Evolutionary conservation across 2,329 filamentous ascomycete species (phyloP).

Genomic region (Monosporascus sp.): DNA sequence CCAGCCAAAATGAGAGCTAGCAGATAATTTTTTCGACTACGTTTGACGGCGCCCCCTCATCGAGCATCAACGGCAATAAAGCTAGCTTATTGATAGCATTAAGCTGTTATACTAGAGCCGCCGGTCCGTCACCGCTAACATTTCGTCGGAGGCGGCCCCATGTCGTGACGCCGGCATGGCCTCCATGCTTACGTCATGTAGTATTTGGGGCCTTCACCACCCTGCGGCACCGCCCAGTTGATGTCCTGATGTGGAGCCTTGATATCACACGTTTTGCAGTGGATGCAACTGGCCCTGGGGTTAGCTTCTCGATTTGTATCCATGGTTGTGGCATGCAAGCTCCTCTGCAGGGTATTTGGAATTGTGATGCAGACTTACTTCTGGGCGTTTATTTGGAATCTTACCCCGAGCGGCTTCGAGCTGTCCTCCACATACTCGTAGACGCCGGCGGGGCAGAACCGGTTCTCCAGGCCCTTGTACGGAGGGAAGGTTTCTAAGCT

Average conservation of each 20-base stretch:
- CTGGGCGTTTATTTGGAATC: slow-evolving; percentile 96
- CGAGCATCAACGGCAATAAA: too few species aligned
- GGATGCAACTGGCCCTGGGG: slow-evolving; percentile 69
- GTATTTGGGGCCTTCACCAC: slow-evolving; percentile 72
- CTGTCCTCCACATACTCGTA: slow-evolving; percentile 97
- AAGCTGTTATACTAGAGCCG: too few species aligned
- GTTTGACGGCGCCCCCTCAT: too few species aligned
- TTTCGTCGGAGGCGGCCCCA: too few species aligned
- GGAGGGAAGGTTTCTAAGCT: slow-evolving; percentile 74
- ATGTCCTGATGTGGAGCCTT: slow-evolving; percentile 96
- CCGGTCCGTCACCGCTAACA: too few species aligned
- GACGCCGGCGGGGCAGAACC: slow-evolving; percentile 95
- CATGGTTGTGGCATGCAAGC: background rate
- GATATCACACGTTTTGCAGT: slow-evolving; percentile 99
- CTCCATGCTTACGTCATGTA: slow-evolving; percentile 51
- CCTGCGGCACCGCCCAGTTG: slow-evolving; percentile 93
- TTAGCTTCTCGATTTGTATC: slow-evolving; percentile 19
- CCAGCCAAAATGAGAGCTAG: too few species aligned
- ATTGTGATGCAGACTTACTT: slow-evolving; percentile 62
- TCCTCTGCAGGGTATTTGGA: background rate
- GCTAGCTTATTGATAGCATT: too few species aligned
- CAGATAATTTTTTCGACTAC: too few species aligned
- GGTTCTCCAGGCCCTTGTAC: slow-evolving; percentile 89
- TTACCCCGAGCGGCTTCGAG: slow-evolving; percentile 77
- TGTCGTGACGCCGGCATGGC: too few species aligned